Conservation (phyloP, 2,329 filamentous ascomycete species). For the Fusarium clavum region DNA sequence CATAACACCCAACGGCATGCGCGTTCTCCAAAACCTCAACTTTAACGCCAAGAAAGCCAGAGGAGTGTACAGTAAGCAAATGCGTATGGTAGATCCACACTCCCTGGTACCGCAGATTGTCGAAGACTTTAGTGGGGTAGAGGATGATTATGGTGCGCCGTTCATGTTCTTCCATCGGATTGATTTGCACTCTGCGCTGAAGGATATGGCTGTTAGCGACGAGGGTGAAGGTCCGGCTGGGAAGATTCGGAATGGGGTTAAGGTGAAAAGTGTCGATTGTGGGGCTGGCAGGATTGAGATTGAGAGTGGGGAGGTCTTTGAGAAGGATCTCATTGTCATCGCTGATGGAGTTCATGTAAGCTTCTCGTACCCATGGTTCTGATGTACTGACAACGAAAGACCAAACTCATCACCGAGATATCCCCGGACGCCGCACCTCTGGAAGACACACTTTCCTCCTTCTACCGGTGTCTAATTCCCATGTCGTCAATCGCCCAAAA, state of each 20-base stretch:
- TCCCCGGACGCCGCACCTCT: accelerated
- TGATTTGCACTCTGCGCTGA: conserved; percentile 1
- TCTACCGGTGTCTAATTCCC: conserved; percentile 12
- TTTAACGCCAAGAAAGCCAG: background rate
- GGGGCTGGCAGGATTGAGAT: accelerated
- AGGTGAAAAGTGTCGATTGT: background rate
- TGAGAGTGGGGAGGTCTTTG: accelerated
- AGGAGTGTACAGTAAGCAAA: background rate
- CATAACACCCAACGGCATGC: background rate
- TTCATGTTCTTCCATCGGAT: conserved; percentile 7
- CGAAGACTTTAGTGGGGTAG: background rate
- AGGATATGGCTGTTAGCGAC: background rate
- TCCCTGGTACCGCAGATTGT: background rate
- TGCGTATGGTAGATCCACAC: conserved; percentile 7
- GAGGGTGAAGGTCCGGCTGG: background rate
- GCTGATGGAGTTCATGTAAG: background rate
- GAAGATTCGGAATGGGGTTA: background rate
- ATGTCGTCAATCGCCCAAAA: background rate
- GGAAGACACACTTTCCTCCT: background rate
- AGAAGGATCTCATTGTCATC: background rate
- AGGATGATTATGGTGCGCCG: background rate
- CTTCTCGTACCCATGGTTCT: too few species aligned
- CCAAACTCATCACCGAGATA: background rate
- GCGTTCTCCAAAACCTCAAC: background rate
- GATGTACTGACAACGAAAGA: too few species aligned